Evolutionary conservation across 441 rosid species (phyloP).

Genomic region (Kokia cookei): DNA sequence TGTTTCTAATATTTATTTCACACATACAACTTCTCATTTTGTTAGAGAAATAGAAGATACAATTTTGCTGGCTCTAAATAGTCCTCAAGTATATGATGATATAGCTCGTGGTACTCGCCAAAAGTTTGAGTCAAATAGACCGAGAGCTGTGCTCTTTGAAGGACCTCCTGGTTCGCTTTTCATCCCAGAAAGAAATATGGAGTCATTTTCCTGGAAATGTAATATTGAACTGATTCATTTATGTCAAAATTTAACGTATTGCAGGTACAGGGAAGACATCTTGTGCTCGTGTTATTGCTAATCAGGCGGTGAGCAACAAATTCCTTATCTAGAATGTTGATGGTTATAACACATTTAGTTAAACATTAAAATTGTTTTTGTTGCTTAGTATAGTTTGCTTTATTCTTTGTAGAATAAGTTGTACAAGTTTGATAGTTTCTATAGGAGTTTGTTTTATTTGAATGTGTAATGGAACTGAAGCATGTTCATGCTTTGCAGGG

Average conservation of each 20-base stretch:
- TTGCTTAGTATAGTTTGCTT: not conserved
- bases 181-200: not conserved
- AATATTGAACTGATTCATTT: not conserved
- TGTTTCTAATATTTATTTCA: not conserved
- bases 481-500: conserved; percentile 42
- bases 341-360: not conserved
- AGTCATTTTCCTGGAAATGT: not conserved
- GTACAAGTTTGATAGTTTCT: not conserved
- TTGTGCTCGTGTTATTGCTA: conserved; percentile 87
- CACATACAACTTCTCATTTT: conserved; percentile 1
- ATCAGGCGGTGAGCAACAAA: conserved; percentile 65
- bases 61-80: conserved; percentile 75
- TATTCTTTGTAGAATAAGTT: not conserved
- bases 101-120: conserved; percentile 83
- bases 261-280: conserved; percentile 98
- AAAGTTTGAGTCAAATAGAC: conserved; percentile 92
- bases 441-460: not conserved
- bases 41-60: conserved; percentile 93
- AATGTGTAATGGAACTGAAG: not conserved
- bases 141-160: conserved; percentile 93
- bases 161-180: conserved; percentile 85
- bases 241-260: not conserved
- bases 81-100: conserved; percentile 83
- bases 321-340: not conserved
- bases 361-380: not conserved